Evolutionary conservation across 768 basidiomycete species (phyloP).

Genomic region (Suillus luteus): DNA sequence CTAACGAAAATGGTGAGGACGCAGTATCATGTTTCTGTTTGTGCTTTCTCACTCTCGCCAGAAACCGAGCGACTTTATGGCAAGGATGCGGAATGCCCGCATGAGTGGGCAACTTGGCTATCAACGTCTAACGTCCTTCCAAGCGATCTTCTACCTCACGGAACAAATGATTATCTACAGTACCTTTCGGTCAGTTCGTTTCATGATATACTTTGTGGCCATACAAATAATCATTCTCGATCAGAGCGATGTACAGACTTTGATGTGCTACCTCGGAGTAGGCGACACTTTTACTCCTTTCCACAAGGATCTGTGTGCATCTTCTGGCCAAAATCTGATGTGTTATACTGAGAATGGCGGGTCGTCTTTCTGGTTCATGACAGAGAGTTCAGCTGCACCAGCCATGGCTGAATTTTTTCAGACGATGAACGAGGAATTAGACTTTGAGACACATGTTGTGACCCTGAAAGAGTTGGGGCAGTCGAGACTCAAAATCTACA

Average conservation of each 20-base stretch:
- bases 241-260: constrained; percentile 66
- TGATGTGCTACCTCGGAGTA: constrained; percentile 85
- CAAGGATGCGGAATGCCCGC: constrained; percentile 75
- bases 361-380: constrained; percentile 89
- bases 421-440: constrained; percentile 46
- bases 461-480: constrained; percentile 61
- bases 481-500: constrained; percentile 70
- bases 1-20: constrained; percentile 40
- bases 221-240: constrained; percentile 12
- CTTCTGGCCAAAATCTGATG: constrained; percentile 87
- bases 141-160: constrained; percentile 49
- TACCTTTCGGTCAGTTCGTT: constrained; percentile 53
- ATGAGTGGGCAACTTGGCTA: constrained; percentile 66
- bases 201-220: constrained; percentile 20
- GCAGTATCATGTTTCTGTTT: neutral
- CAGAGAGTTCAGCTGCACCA: constrained; percentile 56
- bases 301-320: constrained; percentile 84
- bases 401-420: constrained; percentile 61
- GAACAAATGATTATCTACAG: constrained; percentile 56
- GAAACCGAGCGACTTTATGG: constrained; percentile 70
- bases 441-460: constrained; percentile 71
- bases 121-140: constrained; percentile 51
- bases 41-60: constrained; percentile 26
- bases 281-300: constrained; percentile 84
- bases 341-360: constrained; percentile 73